These are phyloP conservation scores for Pycnococcus provasolii DNA, from an alignment of 139 green algal species.

Conservation along the genomic window DNA sequence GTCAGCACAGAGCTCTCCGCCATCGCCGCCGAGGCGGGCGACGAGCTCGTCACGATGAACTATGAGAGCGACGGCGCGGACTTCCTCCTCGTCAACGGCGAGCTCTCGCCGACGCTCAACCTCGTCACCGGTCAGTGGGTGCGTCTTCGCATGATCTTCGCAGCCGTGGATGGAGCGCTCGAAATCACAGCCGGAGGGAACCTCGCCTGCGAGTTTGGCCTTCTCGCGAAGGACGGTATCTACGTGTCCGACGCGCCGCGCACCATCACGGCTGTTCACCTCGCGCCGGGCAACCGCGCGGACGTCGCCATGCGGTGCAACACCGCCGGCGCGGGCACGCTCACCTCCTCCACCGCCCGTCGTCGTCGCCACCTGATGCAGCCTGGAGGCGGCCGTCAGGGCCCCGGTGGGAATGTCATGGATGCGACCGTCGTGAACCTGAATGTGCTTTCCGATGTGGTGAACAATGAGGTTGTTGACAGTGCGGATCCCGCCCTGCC, in stretches of 20 bases:
- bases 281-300: conserved; percentile 20
- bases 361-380: too few species aligned
- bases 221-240: conserved; percentile 23
- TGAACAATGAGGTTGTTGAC: too few species aligned
- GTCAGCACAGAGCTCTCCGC: not conserved
- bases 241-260: conserved; percentile 18
- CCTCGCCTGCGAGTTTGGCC: conserved; percentile 1
- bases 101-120: not conserved
- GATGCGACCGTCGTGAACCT: too few species aligned
- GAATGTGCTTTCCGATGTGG: too few species aligned
- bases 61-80: too few species aligned
- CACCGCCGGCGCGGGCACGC: not conserved
- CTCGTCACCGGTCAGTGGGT: not conserved
- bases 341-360: not conserved
- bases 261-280: not conserved
- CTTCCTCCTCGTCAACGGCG: not conserved
- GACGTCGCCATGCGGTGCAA: conserved; percentile 21
- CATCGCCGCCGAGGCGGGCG: too few species aligned
- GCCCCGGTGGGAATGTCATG: too few species aligned
- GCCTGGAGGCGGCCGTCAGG: too few species aligned
- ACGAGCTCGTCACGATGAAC: too few species aligned
- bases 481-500: too few species aligned
- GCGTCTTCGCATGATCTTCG: conserved; percentile 6
- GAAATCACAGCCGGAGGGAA: not conserved
- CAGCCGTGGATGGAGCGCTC: not conserved